Evolutionary conservation across 2,329 filamentous ascomycete genomes (phyloP).

Genomic region (Calonectria leucothoes): DNA sequence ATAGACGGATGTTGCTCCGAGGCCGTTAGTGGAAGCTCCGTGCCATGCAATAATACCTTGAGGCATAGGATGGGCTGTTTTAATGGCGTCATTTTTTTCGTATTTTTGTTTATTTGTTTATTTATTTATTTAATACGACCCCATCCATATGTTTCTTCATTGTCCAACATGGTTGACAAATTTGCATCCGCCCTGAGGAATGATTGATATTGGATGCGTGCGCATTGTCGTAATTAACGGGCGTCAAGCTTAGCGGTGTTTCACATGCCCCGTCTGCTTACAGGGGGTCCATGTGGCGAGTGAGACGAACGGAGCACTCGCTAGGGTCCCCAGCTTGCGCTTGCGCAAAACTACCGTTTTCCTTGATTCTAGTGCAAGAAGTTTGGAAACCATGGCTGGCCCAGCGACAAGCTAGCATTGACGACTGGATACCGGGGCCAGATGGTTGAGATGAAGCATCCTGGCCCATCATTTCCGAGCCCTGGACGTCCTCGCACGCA

Average conservation of each 20-base stretch:
- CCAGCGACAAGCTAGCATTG: background rate
- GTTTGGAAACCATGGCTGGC: background rate
- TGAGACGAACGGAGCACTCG: conserved; percentile 4
- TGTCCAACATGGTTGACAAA: background rate
- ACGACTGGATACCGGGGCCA: background rate
- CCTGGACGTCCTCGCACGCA: conserved; percentile 6
- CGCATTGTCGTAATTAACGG: conserved; percentile 6
- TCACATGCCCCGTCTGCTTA: conserved; percentile 13
- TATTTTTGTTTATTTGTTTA: background rate
- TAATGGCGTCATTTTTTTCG: background rate
- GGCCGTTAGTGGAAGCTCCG: background rate
- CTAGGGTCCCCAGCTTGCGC: conserved; percentile 4
- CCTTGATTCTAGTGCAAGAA: conserved; percentile 19
- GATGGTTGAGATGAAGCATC: background rate
- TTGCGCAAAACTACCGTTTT: conserved; percentile 8
- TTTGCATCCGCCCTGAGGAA: background rate
- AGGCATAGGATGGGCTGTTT: background rate
- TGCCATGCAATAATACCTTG: background rate
- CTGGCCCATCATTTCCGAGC: conserved; percentile 14
- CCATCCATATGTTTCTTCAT: background rate
- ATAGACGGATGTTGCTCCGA: background rate
- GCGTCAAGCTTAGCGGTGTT: conserved; percentile 4
- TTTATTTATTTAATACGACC: background rate
- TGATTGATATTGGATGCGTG: background rate
- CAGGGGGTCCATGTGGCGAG: conserved; percentile 22